Base-by-base conservation (phyloP, 805 yeast species). In the Myxozyma udenii region DNA sequence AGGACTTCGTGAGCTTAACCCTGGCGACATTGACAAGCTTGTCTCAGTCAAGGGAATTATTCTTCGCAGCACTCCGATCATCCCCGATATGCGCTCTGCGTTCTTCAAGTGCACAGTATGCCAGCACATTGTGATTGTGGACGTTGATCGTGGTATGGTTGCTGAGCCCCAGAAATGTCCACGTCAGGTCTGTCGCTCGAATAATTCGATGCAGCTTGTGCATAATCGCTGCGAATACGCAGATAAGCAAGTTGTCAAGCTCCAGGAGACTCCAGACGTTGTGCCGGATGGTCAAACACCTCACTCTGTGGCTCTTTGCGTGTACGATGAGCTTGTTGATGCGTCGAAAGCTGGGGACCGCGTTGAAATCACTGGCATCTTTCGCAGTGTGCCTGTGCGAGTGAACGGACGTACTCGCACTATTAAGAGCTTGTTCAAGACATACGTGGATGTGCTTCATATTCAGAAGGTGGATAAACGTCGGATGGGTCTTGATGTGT, bases 281-380 rank as follows among this genome's bases (percentile, higher is more conserved):
- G 95, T 91, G 14, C 98, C 98, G 3, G 98, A 87, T 71, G 98
- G 98, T 16, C 98, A 93, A 70, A 93, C 98, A 2, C 98, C 98
- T 1, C 98, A 93, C 69, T 84, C 96, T 12, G 87, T 93, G 43
- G 87, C 95, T 4, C 73, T 93, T 25, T 88, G 96, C 73, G 95
- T 87, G 1, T 93, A 91, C 66, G 98, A 93, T 69, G 98, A 93
- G 67, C 75, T 93, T 55, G 98, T 93, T 0, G 98, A 93, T 68
- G 77, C 86, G 48, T 85, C 95, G 64, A 79, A 95, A 62, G 97
- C 98, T 6, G 98, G 98, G 75, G 98, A 93, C 68, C 79, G 97
- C 53, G 78, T 93, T 42, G 96, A 91, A 68, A 95, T 90, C 18
- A 89, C 96, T 51, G 98, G 98, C 55, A 84, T 95, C 36, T 93